phyloP scores from a whole-genome alignment of 2,329 filamentous ascomycete species.

The Penicillium sp. region DNA sequence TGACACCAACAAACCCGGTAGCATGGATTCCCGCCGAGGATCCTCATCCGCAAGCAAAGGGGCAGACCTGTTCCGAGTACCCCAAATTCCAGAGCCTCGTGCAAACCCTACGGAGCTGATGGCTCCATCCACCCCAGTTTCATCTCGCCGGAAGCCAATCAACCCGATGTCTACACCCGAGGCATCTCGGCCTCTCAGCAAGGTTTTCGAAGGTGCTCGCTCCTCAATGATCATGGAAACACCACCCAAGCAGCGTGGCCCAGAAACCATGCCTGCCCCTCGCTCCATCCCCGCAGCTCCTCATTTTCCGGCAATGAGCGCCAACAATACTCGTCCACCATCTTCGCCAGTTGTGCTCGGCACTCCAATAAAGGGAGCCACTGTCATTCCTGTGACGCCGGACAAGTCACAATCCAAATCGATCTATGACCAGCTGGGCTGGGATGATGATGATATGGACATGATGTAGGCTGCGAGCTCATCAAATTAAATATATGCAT shows the following conservation, averaged over 20 bases:
- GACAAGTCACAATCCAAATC: conserved; percentile 37
- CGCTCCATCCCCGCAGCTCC: conserved; percentile 4
- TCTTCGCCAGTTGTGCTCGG: conserved; percentile 24
- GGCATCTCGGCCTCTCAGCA: conserved; percentile 7
- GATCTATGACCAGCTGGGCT: conserved; percentile 47
- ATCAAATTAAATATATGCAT: not conserved
- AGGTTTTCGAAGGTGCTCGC: conserved; percentile 1
- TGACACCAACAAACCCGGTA: conserved; percentile 11
- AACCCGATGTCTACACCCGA: conserved; percentile 1
- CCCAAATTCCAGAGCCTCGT: conserved; percentile 26
- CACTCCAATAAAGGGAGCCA: conserved; percentile 34
- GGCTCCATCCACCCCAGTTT: conserved; percentile 30
- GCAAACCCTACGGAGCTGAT: conserved; percentile 11
- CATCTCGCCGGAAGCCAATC: conserved; percentile 22
- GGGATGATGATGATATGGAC: conserved; percentile 40
- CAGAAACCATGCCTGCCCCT: conserved; percentile 4
- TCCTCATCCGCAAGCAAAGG: conserved; percentile 19
- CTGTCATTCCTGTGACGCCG: conserved; percentile 30
- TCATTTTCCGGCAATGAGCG: not conserved
- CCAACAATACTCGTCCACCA: conserved; percentile 5
- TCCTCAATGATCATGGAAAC: conserved; percentile 32
- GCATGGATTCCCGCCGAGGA: conserved; percentile 8
- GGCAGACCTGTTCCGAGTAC: conserved; percentile 27
- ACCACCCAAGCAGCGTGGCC: conserved; percentile 22
- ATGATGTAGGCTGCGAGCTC: conserved; percentile 8